Conservation (phyloP, 495 filamentous ascomycete genomes). For the Neurospora tetraspora region DNA sequence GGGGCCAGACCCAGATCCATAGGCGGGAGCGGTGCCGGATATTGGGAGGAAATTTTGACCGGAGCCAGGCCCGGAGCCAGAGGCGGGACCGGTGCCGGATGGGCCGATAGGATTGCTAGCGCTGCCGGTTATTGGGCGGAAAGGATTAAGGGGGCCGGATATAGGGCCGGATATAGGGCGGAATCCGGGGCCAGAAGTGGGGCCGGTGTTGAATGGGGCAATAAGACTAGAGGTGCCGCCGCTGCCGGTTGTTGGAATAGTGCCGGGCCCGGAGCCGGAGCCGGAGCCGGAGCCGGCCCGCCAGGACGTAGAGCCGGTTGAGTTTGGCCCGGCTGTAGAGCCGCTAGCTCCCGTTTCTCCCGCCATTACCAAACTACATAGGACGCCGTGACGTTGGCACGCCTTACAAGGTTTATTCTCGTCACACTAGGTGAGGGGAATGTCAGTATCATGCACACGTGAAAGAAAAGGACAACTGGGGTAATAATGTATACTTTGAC, state of each 20-base stretch:
- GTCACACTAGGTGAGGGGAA: conserved; percentile 15
- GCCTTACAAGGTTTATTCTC: conserved; percentile 21
- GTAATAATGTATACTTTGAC: conserved; percentile 17
- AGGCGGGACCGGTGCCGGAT: background rate
- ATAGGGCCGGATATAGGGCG: no score
- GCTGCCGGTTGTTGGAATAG: background rate
- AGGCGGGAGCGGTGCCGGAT: background rate
- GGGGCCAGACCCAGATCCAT: no score
- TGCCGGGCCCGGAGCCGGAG: background rate
- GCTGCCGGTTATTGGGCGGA: background rate
- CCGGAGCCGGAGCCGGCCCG: background rate
- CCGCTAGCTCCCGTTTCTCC: background rate
- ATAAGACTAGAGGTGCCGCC: background rate
- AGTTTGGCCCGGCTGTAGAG: background rate
- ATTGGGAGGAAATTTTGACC: background rate
- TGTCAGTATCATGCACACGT: background rate
- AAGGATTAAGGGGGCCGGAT: background rate
- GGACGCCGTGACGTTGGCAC: conserved; percentile 19
- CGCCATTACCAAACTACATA: conserved; percentile 16
- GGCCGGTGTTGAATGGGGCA: background rate
- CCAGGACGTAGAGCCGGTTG: background rate
- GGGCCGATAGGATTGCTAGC: background rate
- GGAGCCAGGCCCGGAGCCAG: background rate
- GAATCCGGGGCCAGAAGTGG: background rate
- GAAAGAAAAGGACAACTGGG: background rate